Evolutionary conservation across 2,329 filamentous ascomycete genomes (phyloP).

Genomic region (Gaeumannomyces sp.): DNA sequence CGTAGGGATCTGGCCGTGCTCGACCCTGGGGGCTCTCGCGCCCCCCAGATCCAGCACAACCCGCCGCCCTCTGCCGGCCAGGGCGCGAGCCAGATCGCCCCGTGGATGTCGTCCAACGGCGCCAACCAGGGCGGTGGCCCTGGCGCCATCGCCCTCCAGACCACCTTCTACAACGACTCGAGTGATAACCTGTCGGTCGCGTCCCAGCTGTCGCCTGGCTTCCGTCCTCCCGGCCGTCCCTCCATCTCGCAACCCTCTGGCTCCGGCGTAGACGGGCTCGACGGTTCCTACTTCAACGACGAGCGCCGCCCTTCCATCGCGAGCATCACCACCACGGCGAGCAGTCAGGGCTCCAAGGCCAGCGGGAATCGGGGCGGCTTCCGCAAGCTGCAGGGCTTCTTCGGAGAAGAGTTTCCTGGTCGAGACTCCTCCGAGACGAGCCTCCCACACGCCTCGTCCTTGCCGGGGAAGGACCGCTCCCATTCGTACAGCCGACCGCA

Average conservation of each 20-base stretch:
- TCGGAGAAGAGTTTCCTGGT: conserved; percentile 80
- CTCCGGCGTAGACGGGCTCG: conserved; percentile 47
- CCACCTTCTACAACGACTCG: conserved; percentile 69
- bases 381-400: conserved; percentile 85
- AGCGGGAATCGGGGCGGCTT: conserved; percentile 65
- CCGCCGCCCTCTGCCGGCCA: conserved; percentile 47
- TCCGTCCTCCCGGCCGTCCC: conserved; percentile 43
- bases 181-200: conserved; percentile 58
- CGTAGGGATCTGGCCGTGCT: conserved; percentile 66
- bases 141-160: conserved; percentile 29
- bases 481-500: conserved; percentile 57
- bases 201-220: conserved; percentile 65
- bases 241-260: conserved; percentile 7
- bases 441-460: conserved; percentile 39
- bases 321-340: conserved; percentile 73
- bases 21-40: conserved; percentile 51
- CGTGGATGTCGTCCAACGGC: conserved; percentile 48
- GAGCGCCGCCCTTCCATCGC: conserved; percentile 81
- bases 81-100: conserved; percentile 45
- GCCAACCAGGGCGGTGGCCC: conserved; percentile 21
- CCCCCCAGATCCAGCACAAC: conserved; percentile 54
- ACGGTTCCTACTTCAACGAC: conserved; percentile 57
- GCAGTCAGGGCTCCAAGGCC: conserved; percentile 75
- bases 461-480: conserved; percentile 51
- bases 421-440: conserved; percentile 69